Conservation (phyloP, 1,139 yeast species). For the Hemisphaericaspora subhashii region DNA sequence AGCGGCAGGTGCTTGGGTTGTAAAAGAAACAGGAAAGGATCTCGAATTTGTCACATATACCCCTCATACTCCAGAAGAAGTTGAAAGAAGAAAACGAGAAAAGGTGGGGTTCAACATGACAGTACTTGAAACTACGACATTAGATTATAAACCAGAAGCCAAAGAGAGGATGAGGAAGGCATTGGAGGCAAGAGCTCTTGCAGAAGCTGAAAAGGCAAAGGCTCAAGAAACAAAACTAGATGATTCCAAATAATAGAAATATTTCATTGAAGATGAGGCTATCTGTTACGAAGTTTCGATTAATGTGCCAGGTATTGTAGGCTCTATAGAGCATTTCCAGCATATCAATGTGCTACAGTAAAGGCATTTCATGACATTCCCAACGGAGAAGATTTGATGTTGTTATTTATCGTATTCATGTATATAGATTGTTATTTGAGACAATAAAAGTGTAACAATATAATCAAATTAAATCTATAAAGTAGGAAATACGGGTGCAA, state of each 20-base stretch:
- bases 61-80: constrained; percentile 42
- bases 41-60: constrained; percentile 40
- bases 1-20: constrained; percentile 32
- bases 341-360: too few relatives aligned
- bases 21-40: constrained; percentile 39
- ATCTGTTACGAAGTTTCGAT: too few relatives aligned
- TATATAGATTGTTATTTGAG: too few relatives aligned
- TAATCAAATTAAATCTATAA: too few relatives aligned
- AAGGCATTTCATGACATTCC: too few relatives aligned
- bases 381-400: too few relatives aligned
- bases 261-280: too few relatives aligned
- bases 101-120: constrained; percentile 31
- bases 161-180: constrained; percentile 29
- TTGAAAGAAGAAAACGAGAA: constrained; percentile 38
- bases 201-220: background rate
- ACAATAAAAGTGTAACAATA: too few relatives aligned
- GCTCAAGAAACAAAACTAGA: background rate
- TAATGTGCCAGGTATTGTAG: too few relatives aligned
- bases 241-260: background rate
- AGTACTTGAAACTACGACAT: constrained; percentile 36
- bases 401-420: too few relatives aligned
- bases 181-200: background rate
- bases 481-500: too few relatives aligned
- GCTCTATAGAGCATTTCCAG: too few relatives aligned
- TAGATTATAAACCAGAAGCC: constrained; percentile 48